Evolutionary conservation across 208 protist genomes (phyloP).

Genomic region (Hexamita inflata): DNA sequence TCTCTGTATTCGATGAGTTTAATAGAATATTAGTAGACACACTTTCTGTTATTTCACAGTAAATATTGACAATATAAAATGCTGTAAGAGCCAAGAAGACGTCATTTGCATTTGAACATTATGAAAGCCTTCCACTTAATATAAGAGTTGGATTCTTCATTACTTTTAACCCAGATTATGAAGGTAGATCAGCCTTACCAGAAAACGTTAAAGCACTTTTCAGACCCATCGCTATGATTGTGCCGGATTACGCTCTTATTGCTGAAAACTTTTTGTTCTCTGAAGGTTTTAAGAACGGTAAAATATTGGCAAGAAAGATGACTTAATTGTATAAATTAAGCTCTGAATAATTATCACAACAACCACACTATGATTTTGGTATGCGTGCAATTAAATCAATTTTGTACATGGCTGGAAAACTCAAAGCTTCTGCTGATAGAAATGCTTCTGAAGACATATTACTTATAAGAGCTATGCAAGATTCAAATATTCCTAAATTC

Average conservation of each 20-base stretch:
- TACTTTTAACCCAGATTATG: slow-evolving; percentile 61
- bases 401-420: slow-evolving; percentile 47
- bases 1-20: slow-evolving; percentile 90
- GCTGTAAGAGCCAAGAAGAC: slow-evolving; percentile 43
- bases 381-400: slow-evolving; percentile 56
- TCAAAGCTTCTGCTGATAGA: not conserved
- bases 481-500: slow-evolving; percentile 94
- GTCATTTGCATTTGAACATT: slow-evolving; percentile 61
- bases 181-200: slow-evolving; percentile 64
- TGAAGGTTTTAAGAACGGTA: slow-evolving; percentile 66
- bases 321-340: slow-evolving; percentile 50
- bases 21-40: slow-evolving; percentile 55
- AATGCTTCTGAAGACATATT: slow-evolving; percentile 69
- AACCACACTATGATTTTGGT: slow-evolving; percentile 61
- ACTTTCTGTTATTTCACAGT: slow-evolving; percentile 57
- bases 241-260: slow-evolving; percentile 56
- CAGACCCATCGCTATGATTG: slow-evolving; percentile 87
- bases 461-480: slow-evolving; percentile 83
- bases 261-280: slow-evolving; percentile 62
- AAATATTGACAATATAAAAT: slow-evolving; percentile 40
- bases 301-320: slow-evolving; percentile 61
- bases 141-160: slow-evolving; percentile 56
- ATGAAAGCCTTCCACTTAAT: slow-evolving; percentile 43
- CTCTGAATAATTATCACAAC: slow-evolving; percentile 55
- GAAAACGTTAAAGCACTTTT: slow-evolving; percentile 93